These are phyloP conservation scores for Hypoxylon sp. DNA, from an alignment of 2,329 filamentous ascomycete species.

Conservation along the genomic window DNA sequence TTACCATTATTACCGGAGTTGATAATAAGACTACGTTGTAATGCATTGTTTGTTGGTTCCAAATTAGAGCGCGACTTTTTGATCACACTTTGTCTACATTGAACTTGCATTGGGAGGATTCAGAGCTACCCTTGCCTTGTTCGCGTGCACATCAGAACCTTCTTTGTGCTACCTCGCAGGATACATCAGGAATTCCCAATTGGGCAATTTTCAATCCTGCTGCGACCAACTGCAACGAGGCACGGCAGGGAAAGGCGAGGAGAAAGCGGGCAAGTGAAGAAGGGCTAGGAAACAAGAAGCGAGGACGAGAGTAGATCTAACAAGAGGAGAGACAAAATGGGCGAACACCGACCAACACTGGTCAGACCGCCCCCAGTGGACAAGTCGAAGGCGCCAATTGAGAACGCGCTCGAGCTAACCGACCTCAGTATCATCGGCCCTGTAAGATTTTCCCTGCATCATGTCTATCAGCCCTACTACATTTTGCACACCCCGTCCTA, in stretches of 20 bases:
- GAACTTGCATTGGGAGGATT: constrained; percentile 11
- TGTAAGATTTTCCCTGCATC: constrained; percentile 62
- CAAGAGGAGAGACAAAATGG: constrained; percentile 47
- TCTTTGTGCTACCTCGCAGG: constrained; percentile 1
- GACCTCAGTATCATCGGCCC: constrained; percentile 82
- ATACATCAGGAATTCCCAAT: neutral
- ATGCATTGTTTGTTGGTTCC: neutral
- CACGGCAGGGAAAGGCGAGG: constrained; percentile 4
- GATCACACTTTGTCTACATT: neutral
- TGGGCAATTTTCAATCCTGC: neutral
- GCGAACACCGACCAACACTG: constrained; percentile 66
- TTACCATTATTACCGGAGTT: constrained; percentile 8
- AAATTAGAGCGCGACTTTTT: neutral
- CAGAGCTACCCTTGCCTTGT: constrained; percentile 1
- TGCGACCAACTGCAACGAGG: constrained; percentile 1
- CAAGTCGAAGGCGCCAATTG: constrained; percentile 81
- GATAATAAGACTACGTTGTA: constrained; percentile 11
- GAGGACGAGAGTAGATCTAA: neutral
- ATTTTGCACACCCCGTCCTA: constrained; percentile 1
- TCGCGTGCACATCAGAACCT: constrained; percentile 16
- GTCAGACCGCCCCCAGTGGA: constrained; percentile 83
- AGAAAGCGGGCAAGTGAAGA: neutral
- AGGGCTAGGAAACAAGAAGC: constrained; percentile 5
- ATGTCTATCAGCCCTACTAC: constrained; percentile 10
- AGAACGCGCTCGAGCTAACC: constrained; percentile 90